A percentile compares a stretch with the other conserved stretches of the same genome.
These are phyloP conservation scores for Fusarium tanahbumbuense DNA, from an alignment of 2,329 filamentous ascomycete species.

Conservation along the genomic window DNA sequence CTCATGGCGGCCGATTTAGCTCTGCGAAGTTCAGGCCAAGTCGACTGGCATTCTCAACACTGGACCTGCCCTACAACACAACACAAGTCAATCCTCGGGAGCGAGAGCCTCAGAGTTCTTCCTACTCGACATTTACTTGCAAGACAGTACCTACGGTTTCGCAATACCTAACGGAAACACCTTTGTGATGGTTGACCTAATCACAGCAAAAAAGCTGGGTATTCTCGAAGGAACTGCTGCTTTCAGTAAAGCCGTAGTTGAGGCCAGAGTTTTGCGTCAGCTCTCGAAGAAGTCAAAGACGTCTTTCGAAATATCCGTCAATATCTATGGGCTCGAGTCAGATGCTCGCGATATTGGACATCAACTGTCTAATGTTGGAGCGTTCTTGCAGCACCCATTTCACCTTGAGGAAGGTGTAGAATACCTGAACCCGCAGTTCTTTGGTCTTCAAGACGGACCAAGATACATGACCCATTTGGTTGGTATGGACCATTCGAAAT, in stretches of 20 bases:
- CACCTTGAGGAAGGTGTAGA: neutral
- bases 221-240: fast-evolving
- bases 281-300: neutral
- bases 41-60: fast-evolving
- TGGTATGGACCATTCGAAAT: neutral
- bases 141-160: neutral
- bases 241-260: neutral
- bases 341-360: neutral
- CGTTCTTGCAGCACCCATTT: neutral
- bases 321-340: neutral
- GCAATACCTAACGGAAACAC: neutral
- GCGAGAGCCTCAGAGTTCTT: neutral
- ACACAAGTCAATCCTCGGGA: neutral
- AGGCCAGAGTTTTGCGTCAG: neutral
- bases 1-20: neutral
- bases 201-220: neutral
- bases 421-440: neutral
- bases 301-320: neutral
- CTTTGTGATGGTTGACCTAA: neutral
- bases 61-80: fast-evolving
- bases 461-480: neutral
- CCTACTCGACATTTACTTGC: neutral
- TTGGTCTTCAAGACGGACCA: neutral
- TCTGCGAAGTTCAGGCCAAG: neutral
- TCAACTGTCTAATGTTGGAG: neutral